These are phyloP conservation scores for Hymenoscyphus fructigenus DNA, from an alignment of 2,329 filamentous ascomycete species.

Conservation along the genomic window DNA sequence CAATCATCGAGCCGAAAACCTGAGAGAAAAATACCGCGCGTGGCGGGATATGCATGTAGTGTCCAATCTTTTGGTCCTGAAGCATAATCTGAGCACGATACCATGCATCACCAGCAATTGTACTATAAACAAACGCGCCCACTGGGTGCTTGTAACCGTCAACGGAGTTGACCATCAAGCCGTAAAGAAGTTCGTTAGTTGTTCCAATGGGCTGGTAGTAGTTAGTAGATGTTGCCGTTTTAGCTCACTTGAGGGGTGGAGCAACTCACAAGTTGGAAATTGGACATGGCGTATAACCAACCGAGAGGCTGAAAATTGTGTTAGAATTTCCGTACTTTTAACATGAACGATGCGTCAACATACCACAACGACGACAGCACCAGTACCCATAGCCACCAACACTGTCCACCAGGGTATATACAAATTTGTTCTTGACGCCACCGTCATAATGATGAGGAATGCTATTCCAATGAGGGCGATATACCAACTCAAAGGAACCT, in stretches of 20 bases:
- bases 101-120: slow-evolving; percentile 62
- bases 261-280: slow-evolving; percentile 42
- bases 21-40: slow-evolving; percentile 60
- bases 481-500: slow-evolving; percentile 62
- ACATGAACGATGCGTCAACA: neutral
- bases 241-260: neutral
- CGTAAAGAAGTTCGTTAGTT: slow-evolving; percentile 60
- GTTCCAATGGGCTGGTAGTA: slow-evolving; percentile 50
- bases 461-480: slow-evolving; percentile 48
- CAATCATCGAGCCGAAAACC: slow-evolving; percentile 57
- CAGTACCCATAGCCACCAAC: slow-evolving; percentile 55
- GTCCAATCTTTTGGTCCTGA: slow-evolving; percentile 63
- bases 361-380: slow-evolving; percentile 51
- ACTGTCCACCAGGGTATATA: slow-evolving; percentile 62
- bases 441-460: slow-evolving; percentile 50
- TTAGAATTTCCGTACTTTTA: neutral
- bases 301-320: slow-evolving; percentile 45
- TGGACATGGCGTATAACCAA: slow-evolving; percentile 60
- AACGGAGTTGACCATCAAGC: slow-evolving; percentile 56
- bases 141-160: slow-evolving; percentile 53
- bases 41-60: slow-evolving; percentile 62
- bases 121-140: slow-evolving; percentile 56
- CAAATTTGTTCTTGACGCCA: slow-evolving; percentile 50
- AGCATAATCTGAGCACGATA: slow-evolving; percentile 57
- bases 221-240: slow-evolving; percentile 4